Base-by-base conservation (phyloP, 331 rosid species). In the Pyrus hybrid region DNA sequence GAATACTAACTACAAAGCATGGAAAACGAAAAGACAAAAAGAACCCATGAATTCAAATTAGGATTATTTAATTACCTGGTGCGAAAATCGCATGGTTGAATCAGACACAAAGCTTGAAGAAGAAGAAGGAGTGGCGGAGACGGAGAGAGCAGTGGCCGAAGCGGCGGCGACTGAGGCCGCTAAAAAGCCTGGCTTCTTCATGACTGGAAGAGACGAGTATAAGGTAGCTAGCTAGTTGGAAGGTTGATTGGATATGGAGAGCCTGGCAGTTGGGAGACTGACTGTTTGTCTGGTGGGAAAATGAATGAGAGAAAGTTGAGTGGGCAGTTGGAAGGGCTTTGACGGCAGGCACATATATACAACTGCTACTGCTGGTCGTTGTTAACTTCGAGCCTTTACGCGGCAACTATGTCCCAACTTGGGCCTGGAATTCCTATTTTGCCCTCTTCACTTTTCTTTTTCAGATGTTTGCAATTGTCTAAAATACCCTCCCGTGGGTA, bases 111-210 rank as follows among this genome's bases (percentile, higher is more conserved):
- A 18, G 70, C 25, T 54, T 17, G 82, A 43, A 21, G 91, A 70
- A 35, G 43, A 37, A 37, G 84, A 73, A 3, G 88, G 70, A 21
- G 96, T 80, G 22, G 78, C 75, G 11, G 89, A 72, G 67, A 66
- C 13, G 45, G 45, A 37, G 45, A 37, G 78, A 16, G 89, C 83
- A 23, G 89, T 79, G 43, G 93, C 89, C 5, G 97, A 75, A 0
- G 89, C 93, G 54, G 92, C 92, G 69, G 91, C 97, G 67, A 86
- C 60, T 10, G 95, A 80, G 76, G 92, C 93, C 0, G 93, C 91
- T 18, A 91, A 67, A 62, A 91, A 25, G 30, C 91, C 85, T 16
- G 89, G 87, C 58, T 87, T 86, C 88, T 91, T 93, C 97, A 91
- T 91, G 18, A 16, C 3, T 4, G 58, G 80, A 17, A 35, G 12